Conservation (phyloP, 306 rosid genomes). For the Lathyrus oleraceus region DNA sequence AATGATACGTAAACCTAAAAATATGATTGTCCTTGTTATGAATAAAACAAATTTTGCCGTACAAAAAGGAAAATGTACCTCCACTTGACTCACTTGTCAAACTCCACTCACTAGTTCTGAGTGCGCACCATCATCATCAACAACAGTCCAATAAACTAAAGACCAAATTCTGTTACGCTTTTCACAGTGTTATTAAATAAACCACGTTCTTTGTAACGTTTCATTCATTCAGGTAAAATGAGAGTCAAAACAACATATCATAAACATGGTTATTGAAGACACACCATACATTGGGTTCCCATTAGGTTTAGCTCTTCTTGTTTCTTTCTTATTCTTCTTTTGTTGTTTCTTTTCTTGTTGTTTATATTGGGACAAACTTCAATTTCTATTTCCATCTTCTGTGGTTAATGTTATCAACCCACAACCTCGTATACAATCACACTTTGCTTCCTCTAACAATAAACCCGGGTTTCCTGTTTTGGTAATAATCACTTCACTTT, state of each 20-base stretch:
- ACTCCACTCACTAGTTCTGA: slow-evolving; percentile 34
- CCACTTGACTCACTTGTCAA: slow-evolving; percentile 30
- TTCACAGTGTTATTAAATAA: slow-evolving; percentile 9
- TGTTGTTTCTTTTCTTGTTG: slow-evolving; percentile 59
- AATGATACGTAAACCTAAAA: no score
- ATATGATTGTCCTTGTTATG: not conserved
- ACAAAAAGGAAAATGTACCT: slow-evolving; percentile 48
- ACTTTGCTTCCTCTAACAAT: slow-evolving; percentile 23
- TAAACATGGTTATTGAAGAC: slow-evolving; percentile 42
- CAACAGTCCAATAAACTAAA: slow-evolving; percentile 11
- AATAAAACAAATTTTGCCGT: slow-evolving; percentile 34
- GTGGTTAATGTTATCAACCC: not conserved
- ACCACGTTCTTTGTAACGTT: not conserved
- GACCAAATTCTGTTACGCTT: not conserved
- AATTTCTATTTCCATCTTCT: slow-evolving; percentile 35
- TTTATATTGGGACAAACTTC: slow-evolving; percentile 60
- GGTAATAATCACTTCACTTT: slow-evolving; percentile 33
- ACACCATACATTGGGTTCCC: slow-evolving; percentile 52
- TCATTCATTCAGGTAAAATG: slow-evolving; percentile 37
- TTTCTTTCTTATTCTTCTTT: slow-evolving; percentile 40
- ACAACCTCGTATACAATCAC: slow-evolving; percentile 2
- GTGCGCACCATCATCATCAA: slow-evolving; percentile 31
- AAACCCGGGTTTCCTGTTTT: slow-evolving; percentile 42
- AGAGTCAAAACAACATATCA: not conserved
- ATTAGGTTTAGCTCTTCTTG: slow-evolving; percentile 64